Evolutionary conservation across 176 grass and related monocot genomes (phyloP).

Genomic region (Oryza rufipogon): DNA sequence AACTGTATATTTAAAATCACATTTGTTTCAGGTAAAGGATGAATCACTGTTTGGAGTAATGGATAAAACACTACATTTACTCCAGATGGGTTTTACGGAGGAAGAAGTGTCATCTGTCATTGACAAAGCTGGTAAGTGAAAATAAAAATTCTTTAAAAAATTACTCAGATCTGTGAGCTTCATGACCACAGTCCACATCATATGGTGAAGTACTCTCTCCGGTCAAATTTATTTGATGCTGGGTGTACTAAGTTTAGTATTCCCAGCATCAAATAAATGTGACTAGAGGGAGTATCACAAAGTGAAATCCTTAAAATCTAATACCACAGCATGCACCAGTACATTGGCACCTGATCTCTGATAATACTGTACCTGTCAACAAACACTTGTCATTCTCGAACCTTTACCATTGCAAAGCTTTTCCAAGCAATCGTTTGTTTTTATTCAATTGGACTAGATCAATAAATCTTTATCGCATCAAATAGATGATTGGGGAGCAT

Average conservation of each 20-base stretch:
- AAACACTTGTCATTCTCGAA: not conserved
- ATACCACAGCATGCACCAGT: not conserved
- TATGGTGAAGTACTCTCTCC: not conserved
- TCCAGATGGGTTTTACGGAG: conserved; percentile 88
- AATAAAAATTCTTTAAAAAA: not conserved
- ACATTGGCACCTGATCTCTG: not conserved
- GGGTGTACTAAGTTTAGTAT: too few species aligned
- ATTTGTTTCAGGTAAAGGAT: conserved; percentile 48
- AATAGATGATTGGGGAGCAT: not conserved
- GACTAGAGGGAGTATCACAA: not conserved
- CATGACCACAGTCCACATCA: not conserved
- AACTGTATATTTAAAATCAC: not conserved
- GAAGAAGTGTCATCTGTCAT: conserved; percentile 88
- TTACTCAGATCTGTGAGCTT: not conserved
- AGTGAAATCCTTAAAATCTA: conserved; percentile 14
- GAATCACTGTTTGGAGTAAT: conserved; percentile 76
- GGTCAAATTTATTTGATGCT: too few species aligned
- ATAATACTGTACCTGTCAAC: conserved; percentile 5
- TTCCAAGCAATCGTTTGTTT: not conserved
- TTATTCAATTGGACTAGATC: not conserved
- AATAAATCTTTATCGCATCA: not conserved
- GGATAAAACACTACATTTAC: conserved; percentile 62
- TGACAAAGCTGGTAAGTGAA: conserved; percentile 71
- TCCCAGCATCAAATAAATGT: too few species aligned
- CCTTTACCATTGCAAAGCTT: not conserved